phyloP scores from a whole-genome alignment of 768 basidiomycete genomes.

The Lyophyllum shimeji region DNA sequence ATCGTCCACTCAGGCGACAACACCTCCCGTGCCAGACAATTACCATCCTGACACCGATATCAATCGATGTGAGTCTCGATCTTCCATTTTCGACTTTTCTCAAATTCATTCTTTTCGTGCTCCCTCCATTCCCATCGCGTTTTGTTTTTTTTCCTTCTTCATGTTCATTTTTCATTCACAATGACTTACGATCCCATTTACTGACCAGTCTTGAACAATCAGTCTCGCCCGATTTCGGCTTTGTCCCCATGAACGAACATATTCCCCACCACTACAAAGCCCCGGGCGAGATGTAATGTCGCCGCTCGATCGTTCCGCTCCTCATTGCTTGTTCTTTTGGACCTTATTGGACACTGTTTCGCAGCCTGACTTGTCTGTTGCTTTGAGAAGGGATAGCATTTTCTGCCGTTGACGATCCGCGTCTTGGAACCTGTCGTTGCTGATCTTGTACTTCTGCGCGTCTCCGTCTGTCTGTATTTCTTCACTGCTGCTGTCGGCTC shows the following conservation, averaged over 20 bases:
- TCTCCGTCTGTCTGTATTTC: conserved; percentile 19
- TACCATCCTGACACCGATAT: conserved; percentile 73
- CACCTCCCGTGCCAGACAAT: conserved; percentile 70
- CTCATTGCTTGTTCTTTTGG: conserved; percentile 13
- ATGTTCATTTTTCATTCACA: conserved; percentile 19
- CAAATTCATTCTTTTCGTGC: background rate
- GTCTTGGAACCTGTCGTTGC: conserved; percentile 31
- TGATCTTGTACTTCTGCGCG: conserved; percentile 4
- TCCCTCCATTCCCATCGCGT: background rate
- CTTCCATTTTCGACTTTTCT: background rate
- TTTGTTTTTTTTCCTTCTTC: conserved; percentile 11
- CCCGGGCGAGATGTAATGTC: conserved; percentile 46
- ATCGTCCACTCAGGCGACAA: conserved; percentile 80
- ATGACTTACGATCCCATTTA: conserved; percentile 37
- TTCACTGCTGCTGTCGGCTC: background rate
- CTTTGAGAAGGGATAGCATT: conserved; percentile 12
- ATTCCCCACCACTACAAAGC: conserved; percentile 63
- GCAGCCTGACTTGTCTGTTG: conserved; percentile 15
- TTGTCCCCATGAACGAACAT: conserved; percentile 80
- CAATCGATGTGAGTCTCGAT: conserved; percentile 71
- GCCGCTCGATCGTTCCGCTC: conserved; percentile 17
- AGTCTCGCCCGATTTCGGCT: conserved; percentile 88
- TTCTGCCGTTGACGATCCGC: conserved; percentile 21
- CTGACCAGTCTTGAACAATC: conserved; percentile 44
- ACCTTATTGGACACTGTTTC: conserved; percentile 17